Percentiles rank a stretch among this genome's conserved stretches.
These are phyloP conservation scores for Amaranthus cruentus DNA, from an alignment of 148 eudicot species.

Conservation along the genomic window DNA sequence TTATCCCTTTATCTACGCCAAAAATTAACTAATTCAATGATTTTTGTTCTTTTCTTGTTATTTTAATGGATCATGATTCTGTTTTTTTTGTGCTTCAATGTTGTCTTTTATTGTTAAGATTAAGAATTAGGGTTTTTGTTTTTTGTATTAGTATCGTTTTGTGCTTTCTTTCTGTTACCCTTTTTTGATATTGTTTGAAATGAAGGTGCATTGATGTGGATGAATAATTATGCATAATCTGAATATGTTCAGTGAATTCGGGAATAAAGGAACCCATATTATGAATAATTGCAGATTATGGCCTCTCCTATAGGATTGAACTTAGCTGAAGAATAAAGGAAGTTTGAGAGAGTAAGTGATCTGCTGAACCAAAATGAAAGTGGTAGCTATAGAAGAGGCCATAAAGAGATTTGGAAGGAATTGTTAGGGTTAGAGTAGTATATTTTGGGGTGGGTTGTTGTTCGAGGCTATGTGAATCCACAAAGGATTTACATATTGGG, in stretches of 20 bases:
- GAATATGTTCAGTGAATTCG: not conserved
- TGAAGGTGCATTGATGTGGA: not conserved
- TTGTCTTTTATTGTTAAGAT: not conserved
- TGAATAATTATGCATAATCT: not conserved
- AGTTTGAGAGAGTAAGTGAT: not conserved
- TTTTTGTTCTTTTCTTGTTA: no score
- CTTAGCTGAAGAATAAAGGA: not conserved
- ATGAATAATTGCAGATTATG: not conserved
- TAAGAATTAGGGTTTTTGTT: not conserved
- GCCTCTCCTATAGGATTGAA: not conserved
- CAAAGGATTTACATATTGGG: not conserved
- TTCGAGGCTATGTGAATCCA: not conserved
- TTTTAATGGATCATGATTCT: no score
- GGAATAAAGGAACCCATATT: not conserved
- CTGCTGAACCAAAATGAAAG: not conserved
- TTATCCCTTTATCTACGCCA: not conserved
- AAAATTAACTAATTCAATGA: no score
- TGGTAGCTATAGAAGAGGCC: not conserved
- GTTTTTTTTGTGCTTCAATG: not conserved
- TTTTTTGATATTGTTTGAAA: not conserved
- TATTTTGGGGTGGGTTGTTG: not conserved
- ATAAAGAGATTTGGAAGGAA: not conserved
- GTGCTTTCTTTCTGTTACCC: not conserved
- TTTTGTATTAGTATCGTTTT: not conserved
- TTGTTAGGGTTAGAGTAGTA: not conserved